Conservation (phyloP, 2,329 filamentous ascomycete genomes). For the Venturia aucupariae region DNA sequence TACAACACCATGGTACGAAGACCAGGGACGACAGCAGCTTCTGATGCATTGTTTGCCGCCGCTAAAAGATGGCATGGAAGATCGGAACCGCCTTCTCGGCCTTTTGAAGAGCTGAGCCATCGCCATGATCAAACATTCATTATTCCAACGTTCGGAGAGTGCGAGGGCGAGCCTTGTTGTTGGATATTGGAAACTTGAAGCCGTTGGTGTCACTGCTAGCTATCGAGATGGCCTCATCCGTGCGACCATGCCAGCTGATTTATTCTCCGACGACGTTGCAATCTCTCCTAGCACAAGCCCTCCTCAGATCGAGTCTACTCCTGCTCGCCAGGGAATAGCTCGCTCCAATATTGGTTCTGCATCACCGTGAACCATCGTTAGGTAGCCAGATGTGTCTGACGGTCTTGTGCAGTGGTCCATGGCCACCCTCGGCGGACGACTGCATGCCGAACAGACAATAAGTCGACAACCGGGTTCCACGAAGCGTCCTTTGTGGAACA, state of each 20-base stretch:
- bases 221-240: neutral
- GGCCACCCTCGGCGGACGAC: neutral
- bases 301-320: conserved; percentile 6
- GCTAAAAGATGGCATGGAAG: neutral
- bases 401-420: conserved; percentile 4
- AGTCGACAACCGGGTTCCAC: conserved; percentile 5
- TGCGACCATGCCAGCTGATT: neutral
- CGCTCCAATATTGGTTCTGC: conserved; percentile 4
- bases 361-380: neutral
- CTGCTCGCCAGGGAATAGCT: neutral
- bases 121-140: neutral
- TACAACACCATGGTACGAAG: neutral
- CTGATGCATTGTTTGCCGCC: neutral
- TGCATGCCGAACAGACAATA: neutral
- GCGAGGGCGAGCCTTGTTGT: neutral
- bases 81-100: neutral
- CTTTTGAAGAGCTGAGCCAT: neutral
- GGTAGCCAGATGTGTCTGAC: neutral
- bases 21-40: neutral
- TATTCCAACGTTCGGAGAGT: too few relatives aligned
- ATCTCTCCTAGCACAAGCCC: neutral
- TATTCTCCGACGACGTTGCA: conserved; percentile 6
- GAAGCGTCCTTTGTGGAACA: neutral
- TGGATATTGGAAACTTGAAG: neutral
- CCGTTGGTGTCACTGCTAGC: neutral